Evolutionary conservation across 495 filamentous ascomycete genomes (phyloP).

Genomic region (Hamigera avellanea): DNA sequence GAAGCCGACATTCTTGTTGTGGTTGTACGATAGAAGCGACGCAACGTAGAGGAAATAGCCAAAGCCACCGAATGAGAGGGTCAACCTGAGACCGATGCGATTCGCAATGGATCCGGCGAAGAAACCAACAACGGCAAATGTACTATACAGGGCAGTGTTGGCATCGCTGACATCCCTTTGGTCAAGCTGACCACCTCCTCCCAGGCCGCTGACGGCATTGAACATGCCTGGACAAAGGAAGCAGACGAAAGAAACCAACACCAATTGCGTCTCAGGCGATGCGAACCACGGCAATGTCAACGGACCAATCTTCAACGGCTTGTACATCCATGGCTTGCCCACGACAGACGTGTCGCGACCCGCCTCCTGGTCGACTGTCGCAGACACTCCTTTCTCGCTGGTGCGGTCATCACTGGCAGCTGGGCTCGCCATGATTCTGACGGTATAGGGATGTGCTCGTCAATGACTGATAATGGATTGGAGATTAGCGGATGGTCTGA

Average conservation of each 20-base stretch:
- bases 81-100: slow-evolving; percentile 59
- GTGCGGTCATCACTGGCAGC: slow-evolving; percentile 1
- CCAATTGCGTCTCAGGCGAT: slow-evolving; percentile 60
- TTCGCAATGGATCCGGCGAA: slow-evolving; percentile 73
- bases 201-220: slow-evolving; percentile 67
- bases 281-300: slow-evolving; percentile 58
- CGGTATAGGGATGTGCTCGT: no score
- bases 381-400: slow-evolving; percentile 10
- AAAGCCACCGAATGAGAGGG: slow-evolving; percentile 68
- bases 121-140: slow-evolving; percentile 80
- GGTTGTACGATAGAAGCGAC: slow-evolving; percentile 71
- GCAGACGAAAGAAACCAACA: slow-evolving; percentile 73
- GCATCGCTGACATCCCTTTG: slow-evolving; percentile 53
- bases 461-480: no score
- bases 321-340: slow-evolving; percentile 56
- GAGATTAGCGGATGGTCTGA: no score
- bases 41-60: slow-evolving; percentile 80
- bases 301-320: slow-evolving; percentile 42
- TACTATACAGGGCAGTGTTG: slow-evolving; percentile 64
- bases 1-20: slow-evolving; percentile 52
- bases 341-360: slow-evolving; percentile 14
- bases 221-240: slow-evolving; percentile 85
- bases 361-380: slow-evolving; percentile 15
- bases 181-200: slow-evolving; percentile 57
- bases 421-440: neutral